Evolutionary conservation across 371 early-diverging fungal species (phyloP), one percentile per base, ranked within the genome.

Genomic region (Actinomortierella wolfii): DNA sequence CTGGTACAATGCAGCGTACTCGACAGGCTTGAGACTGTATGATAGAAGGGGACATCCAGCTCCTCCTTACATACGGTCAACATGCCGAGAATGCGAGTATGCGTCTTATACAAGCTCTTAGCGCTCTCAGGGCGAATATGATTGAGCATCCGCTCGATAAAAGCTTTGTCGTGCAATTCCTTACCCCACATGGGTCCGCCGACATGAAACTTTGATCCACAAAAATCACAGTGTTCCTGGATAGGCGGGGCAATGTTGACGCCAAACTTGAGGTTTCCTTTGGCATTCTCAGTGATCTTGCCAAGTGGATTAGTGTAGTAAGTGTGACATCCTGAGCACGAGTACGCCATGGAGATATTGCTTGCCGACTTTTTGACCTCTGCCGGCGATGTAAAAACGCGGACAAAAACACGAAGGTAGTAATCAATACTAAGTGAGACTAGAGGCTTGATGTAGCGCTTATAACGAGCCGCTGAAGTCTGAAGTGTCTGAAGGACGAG

Each of bases 371-470:
- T 78, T 67, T 95, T 97, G 29, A 90, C 89, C 64, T 86, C 73
- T 21, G 78, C 69, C 1, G 98, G 86, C n/a, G 89, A 92, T 24
- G 87, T 84, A 56, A 83, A 79, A 2, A 99, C 96, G n/a, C 92
- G 88, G 14, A 99, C 95, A 86, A 99, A 99, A 11, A 99, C 89
- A 48, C 99, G 87, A 26, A 99, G 85, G 79, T 99, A 99, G 75
- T 97, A 99, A 83, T 99, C 99, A 49, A 99, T 97, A 70, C 96
- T 95, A 56, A 96, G 89, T 43, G 94, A 94, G 13, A 97, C 75
- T 59, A 99, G 76, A 3, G 99, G 99, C 17, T 86, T 92, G 67
- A 99, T 96, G 58, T 83, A 81, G 15, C 93, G 86, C 63, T 85
- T 88, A 78, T 97, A 94, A 48, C 94, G 92, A 41, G 93, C 88